Evolutionary conservation across 2,329 filamentous ascomycete species (phyloP), one percentile per base, ranked within the genome.

Genomic region (Aureobasidium melanogenum): DNA sequence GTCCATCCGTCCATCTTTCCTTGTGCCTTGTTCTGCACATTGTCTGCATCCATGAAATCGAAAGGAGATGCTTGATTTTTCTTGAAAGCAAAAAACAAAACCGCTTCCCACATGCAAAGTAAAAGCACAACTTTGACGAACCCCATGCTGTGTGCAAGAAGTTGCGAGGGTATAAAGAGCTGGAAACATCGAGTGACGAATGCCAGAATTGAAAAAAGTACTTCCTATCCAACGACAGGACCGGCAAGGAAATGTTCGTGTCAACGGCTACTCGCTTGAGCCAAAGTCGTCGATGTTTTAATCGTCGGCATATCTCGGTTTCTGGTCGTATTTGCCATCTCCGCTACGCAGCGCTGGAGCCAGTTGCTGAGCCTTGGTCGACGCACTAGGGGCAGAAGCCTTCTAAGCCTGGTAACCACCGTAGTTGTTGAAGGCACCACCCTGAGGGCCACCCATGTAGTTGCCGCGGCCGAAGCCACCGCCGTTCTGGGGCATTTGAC

Each of bases 381-480:
- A 46, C 30, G 22, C 14, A 57, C 28, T 14, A 36, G 54, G 19
- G 43, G 17, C n/a, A 17, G 51, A 50, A 17, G 44, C 15, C 43
- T 56, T 50, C 60, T 82, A 85, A 67, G 80, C 80, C 72, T 84
- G 82, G 69, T 83, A 84, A 70, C 80, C 81, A 26, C 56, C 56
- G 44, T 39, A 59, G 44, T 77, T 77, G 66, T 78, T 80, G 67
- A 76, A 78, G 63, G 70, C 71, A 63, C 76, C 79, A 63, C 71
- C 72, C 65, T 74, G 76, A 61, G 79, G 79, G 69, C 81, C 80
- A 63, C 77, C 78, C 79, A 82, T 83, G 58, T 67, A 71, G 65
- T 81, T 81, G 66, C 89, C 90, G 72, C 91, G 89, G 65, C 89
- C 90, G 71, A 91, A 96, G 64, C 90, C 90, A 69, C 89, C 90